Conservation (phyloP, 192 early-diverging fungal species). For the Podila epigama region DNA sequence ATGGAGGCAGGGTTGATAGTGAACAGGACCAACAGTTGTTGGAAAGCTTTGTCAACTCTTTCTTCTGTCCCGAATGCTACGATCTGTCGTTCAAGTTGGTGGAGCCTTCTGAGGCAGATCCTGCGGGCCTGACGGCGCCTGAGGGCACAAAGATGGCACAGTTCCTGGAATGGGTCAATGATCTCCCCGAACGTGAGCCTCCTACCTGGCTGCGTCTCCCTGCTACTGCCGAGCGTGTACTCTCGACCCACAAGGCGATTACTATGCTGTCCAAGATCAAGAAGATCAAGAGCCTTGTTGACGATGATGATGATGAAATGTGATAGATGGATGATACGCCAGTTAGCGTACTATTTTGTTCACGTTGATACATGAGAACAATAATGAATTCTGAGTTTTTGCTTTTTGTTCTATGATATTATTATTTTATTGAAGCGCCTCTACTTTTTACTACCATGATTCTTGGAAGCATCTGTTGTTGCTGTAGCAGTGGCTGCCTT, state of each 20-base stretch:
- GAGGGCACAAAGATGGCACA: slow-evolving; percentile 87
- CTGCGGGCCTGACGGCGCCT: slow-evolving; percentile 70
- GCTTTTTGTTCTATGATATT: too few relatives aligned
- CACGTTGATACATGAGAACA: too few relatives aligned
- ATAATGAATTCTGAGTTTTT: too few relatives aligned
- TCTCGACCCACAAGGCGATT: slow-evolving; percentile 80
- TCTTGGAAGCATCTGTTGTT: neutral
- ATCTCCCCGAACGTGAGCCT: slow-evolving; percentile 90
- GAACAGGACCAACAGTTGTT: slow-evolving; percentile 88
- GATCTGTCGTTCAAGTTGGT: slow-evolving; percentile 85
- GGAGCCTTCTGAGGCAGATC: slow-evolving; percentile 32
- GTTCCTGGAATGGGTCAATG: slow-evolving; percentile 89
- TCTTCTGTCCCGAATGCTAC: slow-evolving; percentile 83
- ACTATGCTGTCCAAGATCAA: slow-evolving; percentile 85
- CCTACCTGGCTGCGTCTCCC: slow-evolving; percentile 98
- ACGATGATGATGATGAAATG: slow-evolving; percentile 73
- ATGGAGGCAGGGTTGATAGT: slow-evolving; percentile 97
- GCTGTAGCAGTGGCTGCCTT: neutral
- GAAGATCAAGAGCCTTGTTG: slow-evolving; percentile 78
- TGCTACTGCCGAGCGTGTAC: slow-evolving; percentile 88
- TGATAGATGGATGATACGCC: neutral
- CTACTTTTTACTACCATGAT: too few relatives aligned
- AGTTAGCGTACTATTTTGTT: neutral
- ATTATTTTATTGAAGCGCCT: too few relatives aligned
- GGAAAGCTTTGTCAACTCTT: slow-evolving; percentile 81